These are phyloP conservation scores for Agrostemma githago DNA, from an alignment of 148 eudicot genomes.

Conservation along the genomic window DNA sequence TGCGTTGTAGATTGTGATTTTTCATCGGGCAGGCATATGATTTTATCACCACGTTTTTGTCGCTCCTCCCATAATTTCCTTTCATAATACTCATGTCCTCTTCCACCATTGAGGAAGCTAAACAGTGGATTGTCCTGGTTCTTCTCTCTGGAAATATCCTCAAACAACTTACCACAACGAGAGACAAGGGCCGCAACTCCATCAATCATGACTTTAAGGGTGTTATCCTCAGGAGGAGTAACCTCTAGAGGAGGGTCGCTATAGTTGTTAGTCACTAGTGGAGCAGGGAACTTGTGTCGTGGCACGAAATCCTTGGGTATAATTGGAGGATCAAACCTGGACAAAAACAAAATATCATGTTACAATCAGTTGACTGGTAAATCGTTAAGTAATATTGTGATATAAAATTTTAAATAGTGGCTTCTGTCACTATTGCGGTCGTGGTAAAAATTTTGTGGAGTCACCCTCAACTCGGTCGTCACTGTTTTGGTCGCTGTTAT, in stretches of 20 bases:
- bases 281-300: constrained; percentile 60
- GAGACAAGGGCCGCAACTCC: constrained; percentile 90
- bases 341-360: constrained; percentile 19
- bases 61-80: constrained; percentile 92
- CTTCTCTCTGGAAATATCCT: constrained; percentile 87
- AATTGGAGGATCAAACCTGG: constrained; percentile 80
- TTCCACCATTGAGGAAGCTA: constrained; percentile 79
- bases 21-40: constrained; percentile 40
- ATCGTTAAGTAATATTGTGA: background rate
- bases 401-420: too few species aligned
- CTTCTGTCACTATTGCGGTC: too few species aligned
- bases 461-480: too few species aligned
- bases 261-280: constrained; percentile 41
- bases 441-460: too few species aligned
- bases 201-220: constrained; percentile 70
- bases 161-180: constrained; percentile 84
- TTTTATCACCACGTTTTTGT: constrained; percentile 56
- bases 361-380: background rate
- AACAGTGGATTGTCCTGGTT: constrained; percentile 75
- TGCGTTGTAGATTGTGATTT: constrained; percentile 36
- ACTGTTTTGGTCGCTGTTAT: too few species aligned
- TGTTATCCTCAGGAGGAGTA: constrained; percentile 72
- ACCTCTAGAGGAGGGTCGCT: constrained; percentile 57
- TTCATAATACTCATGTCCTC: constrained; percentile 68
- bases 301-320: constrained; percentile 74